Evolutionary conservation across 768 basidiomycete genomes (phyloP), one percentile per base, ranked within the genome.

Genomic region (Xerocomus brunneocitrinus): DNA sequence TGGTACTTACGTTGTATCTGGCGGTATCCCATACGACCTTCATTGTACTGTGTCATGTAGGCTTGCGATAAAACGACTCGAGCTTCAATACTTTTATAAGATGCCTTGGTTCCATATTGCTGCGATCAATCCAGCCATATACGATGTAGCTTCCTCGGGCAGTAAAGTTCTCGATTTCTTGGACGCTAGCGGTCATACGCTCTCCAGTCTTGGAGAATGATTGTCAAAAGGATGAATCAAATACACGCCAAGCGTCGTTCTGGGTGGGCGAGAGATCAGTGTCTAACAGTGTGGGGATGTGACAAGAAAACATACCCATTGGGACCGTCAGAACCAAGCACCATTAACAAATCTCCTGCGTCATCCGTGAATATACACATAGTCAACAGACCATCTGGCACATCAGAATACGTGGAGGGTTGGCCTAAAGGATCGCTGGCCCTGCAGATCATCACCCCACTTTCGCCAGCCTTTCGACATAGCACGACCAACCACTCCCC

Each of bases 401-500:
- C 31, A 27, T 32, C 19, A 22, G 31, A 13, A 42, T 41, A 41
- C 12, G 38, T 8, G 14, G 13, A 40, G 3, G 44, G 43, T 35
- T 55, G 38, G 13, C 27, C 45, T 12, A 31, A 35, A 40, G 50
- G 31, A 34, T 47, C n/a, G 1, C 12, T 47, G 12, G 50, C 8
- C 7, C 27, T 47, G 50, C 54, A 55, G n/a, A 57, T 24, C 52
- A 54, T 54, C 28, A 57, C 28, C 5, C 48, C 36, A 19, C 54
- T 43, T 7, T 40, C 8, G 14, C 24, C 28, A 9, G 14, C 53
- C 16, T 34, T 31, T 31, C 48, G 56, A 31, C 48, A 55, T 4
- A 57, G 39, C 43, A 46, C 47, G 25, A 47, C 53, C 44, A 57
- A 28, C 56, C 56, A 55, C 32, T 55, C 43, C 19, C 56, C 56